Evolutionary conservation across 1,139 yeast genomes (phyloP), one percentile per base, ranked within the genome.

Genomic region (Hansenula lynferdii): DNA sequence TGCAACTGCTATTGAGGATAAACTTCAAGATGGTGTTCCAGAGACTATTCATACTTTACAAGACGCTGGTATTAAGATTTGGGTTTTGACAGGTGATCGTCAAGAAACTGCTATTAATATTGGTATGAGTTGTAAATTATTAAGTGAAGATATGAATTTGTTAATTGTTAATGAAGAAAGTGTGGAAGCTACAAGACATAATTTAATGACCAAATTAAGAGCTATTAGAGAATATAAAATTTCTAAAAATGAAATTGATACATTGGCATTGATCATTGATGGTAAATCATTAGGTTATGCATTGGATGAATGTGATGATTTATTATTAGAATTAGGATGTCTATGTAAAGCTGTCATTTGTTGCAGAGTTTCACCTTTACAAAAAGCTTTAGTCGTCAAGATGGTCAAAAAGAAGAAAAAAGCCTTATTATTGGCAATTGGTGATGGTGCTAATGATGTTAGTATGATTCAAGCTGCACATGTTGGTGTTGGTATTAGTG

Each of bases 401-500:
- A 74, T 94, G 66, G 97, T 92, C 26, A 83, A 83, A 53, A 82
- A 86, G 54, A 80, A 86, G 54, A 77, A 84, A 48, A 77, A 81
- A 42, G 83, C 95, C 0, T 67, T 92, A 53, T 65, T 94, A 20
- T 69, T 94, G 44, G 97, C 98, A 0, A 85, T 92, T 57, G 99
- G 99, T 38, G 99, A 92, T 64, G 99, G 98, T 51, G 97, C 98
- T 5, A 92, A 92, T 57, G 99, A 92, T 66, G 98, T 92, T 23
- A 85, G 96, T 32, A 92, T 92, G 99, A 92, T 92, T 51, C 98
- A 92, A 62, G 97, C 97, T 12, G 98, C 98, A 0, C 96, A 92
- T 61, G 96, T 92, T 37, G 99, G 99, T 44, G 95, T 92, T 33
- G 99, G 99, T 58, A 92, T 92, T 50, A 86, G 94, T 56, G 99